Evolutionary conservation across 169 alveolate species (phyloP).

Genomic region (Plasmodium vivax): DNA sequence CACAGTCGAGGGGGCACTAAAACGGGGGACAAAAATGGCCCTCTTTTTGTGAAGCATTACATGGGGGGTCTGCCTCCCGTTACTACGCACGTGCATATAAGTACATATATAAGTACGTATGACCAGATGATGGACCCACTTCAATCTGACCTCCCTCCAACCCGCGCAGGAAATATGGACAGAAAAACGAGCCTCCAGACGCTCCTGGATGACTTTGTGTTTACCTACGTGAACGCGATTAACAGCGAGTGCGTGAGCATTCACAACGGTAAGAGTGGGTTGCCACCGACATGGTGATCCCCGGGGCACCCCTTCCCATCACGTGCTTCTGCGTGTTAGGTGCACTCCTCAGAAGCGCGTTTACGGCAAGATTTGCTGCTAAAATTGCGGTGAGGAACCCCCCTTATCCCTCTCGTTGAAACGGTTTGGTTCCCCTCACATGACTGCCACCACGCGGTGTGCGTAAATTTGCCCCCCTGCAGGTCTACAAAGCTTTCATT

Average conservation of each 20-base stretch:
- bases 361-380: background rate
- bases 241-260: constrained; percentile 48
- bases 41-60: too few species aligned
- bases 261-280: constrained; percentile 29
- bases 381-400: too few species aligned
- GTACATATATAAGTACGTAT: too few species aligned
- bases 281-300: background rate
- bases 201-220: constrained; percentile 45
- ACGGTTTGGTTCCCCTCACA: background rate
- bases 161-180: constrained; percentile 39
- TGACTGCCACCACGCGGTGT: background rate
- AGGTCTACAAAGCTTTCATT: constrained; percentile 61
- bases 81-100: background rate
- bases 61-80: too few species aligned
- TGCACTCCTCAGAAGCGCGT: background rate
- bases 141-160: background rate
- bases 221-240: constrained; percentile 51
- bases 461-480: background rate
- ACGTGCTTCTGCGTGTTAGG: background rate
- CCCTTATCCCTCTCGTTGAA: background rate
- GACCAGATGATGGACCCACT: too few species aligned
- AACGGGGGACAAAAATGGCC: too few species aligned
- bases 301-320: background rate
- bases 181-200: constrained; percentile 43
- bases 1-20: background rate